Evolutionary conservation across 345 rosid genomes (phyloP).

Genomic region (Pistacia integerrima): DNA sequence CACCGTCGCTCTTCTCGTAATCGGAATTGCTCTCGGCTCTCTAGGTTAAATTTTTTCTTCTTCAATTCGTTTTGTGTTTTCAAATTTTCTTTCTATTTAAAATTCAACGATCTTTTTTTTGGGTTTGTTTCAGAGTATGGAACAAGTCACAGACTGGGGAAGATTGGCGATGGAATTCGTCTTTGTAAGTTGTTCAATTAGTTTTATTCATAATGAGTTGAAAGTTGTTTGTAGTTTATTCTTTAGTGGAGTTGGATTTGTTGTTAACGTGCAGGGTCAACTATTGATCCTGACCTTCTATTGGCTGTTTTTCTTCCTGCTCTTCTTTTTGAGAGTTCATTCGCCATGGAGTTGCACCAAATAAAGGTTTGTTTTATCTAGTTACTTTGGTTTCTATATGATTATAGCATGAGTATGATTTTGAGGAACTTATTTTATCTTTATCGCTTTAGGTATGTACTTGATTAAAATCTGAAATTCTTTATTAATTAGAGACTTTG

Average conservation of each 20-base stretch:
- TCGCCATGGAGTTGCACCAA: constrained; percentile 93
- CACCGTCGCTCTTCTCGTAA: constrained; percentile 86
- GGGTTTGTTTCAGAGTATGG: constrained; percentile 65
- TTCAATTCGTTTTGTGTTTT: not conserved
- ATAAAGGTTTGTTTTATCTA: constrained; percentile 63
- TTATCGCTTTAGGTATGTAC: not conserved
- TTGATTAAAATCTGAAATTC: too few species aligned
- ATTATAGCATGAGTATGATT: not conserved
- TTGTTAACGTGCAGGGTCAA: constrained; percentile 64
- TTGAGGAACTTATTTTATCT: not conserved
- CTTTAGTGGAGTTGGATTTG: not conserved
- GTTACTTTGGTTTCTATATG: not conserved
- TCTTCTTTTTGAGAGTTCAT: constrained; percentile 94
- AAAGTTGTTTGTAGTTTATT: too few species aligned
- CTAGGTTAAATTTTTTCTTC: constrained; percentile 43
- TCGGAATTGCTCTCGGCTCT: constrained; percentile 87
- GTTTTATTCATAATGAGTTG: too few species aligned
- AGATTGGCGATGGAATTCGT: constrained; percentile 84
- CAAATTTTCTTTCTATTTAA: not conserved
- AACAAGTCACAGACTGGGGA: constrained; percentile 72
- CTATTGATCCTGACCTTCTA: constrained; percentile 78
- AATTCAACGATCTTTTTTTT: not conserved
- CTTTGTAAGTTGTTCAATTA: constrained; percentile 60
- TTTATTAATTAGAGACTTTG: too few species aligned
- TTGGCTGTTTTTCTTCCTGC: constrained; percentile 97